Evolutionary conservation across 163 green algal genomes (phyloP).

Genomic region (Trebouxiophyceae sp.): DNA sequence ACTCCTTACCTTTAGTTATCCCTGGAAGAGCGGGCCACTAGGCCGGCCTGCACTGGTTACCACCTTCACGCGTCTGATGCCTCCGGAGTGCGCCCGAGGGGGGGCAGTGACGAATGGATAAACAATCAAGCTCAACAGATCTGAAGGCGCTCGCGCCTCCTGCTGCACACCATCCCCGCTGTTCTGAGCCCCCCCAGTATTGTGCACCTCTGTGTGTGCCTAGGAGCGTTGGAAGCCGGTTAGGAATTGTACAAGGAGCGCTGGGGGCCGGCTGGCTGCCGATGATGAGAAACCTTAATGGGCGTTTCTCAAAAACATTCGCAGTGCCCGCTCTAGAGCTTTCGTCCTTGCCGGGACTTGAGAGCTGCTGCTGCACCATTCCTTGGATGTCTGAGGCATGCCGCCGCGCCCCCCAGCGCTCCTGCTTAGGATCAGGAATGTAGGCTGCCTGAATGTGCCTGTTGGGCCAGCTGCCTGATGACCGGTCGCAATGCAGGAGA

Average conservation of each 20-base stretch:
- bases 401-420: too few relatives aligned
- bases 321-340: constrained; percentile 67
- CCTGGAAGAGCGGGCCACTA: neutral
- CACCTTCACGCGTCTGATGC: neutral
- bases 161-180: constrained; percentile 44
- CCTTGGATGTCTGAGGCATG: constrained; percentile 60
- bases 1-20: neutral
- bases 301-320: constrained; percentile 64
- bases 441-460: too few relatives aligned
- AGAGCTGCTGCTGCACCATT: constrained; percentile 56
- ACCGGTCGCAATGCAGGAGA: too few relatives aligned
- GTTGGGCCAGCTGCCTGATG: too few relatives aligned
- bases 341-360: constrained; percentile 53
- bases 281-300: constrained; percentile 41
- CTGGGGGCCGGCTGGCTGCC: constrained; percentile 3
- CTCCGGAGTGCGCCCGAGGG: neutral
- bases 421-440: too few relatives aligned
- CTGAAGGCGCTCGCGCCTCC: constrained; percentile 19
- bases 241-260: too few relatives aligned
- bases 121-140: constrained; percentile 58
- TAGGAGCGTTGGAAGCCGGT: too few relatives aligned
- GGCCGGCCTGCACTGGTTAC: neutral
- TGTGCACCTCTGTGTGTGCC: too few relatives aligned
- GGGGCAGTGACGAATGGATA: constrained; percentile 33
- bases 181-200: constrained; percentile 53